A percentile compares a stretch with the other conserved stretches of the same genome.
Conservation (phyloP, 1,284 basidiomycete species). For the Trichosporon faecale region DNA sequence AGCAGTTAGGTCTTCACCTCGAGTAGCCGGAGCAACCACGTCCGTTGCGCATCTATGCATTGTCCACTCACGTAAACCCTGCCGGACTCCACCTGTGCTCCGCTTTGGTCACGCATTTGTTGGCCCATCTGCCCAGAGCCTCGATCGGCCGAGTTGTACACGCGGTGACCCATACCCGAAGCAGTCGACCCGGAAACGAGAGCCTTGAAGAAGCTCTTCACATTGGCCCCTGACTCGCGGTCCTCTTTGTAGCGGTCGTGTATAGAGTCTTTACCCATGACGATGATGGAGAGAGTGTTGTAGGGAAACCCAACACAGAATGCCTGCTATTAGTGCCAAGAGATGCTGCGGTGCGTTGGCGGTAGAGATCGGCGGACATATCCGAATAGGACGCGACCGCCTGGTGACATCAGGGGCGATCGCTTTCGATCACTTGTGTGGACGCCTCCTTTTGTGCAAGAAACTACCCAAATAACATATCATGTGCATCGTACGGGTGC, state of each 20-base stretch:
- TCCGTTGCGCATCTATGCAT: neutral
- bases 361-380: neutral
- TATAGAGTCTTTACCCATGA: conserved; percentile 13
- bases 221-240: conserved; percentile 4
- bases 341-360: neutral
- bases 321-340: neutral
- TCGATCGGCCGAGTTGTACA: conserved; percentile 18
- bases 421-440: too few relatives aligned
- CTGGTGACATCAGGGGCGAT: neutral
- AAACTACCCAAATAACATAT: too few relatives aligned
- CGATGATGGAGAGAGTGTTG: neutral
- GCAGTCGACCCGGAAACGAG: conserved; percentile 12
- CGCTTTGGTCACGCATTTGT: neutral
- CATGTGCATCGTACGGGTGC: too few relatives aligned
- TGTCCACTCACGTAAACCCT: conserved; percentile 8
- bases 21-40: neutral
- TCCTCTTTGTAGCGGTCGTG: conserved; percentile 21
- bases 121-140: conserved; percentile 5
- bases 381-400: neutral
- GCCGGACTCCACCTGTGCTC: neutral
- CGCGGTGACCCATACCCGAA: conserved; percentile 14
- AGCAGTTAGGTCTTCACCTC: neutral
- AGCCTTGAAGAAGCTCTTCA: conserved; percentile 18
- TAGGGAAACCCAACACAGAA: neutral
- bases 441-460: too few relatives aligned